A percentile compares a stretch with the other conserved stretches of the same genome.
phyloP scores from a whole-genome alignment of 2,329 filamentous ascomycete genomes.

The Xylaria polymorpha region DNA sequence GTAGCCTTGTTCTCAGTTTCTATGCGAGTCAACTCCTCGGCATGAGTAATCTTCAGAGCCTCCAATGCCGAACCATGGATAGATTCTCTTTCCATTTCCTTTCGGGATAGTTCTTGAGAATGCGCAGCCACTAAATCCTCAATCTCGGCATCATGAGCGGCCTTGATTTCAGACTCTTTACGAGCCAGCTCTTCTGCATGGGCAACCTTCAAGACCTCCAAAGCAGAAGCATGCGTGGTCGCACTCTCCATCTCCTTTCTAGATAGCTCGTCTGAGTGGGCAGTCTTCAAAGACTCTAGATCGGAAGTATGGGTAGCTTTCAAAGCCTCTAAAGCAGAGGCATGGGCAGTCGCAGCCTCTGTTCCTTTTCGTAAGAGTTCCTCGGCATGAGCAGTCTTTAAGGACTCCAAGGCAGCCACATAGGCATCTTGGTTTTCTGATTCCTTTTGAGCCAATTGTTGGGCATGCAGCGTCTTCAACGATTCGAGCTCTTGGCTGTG shows the following conservation, averaged over 20 bases:
- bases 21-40: constrained; percentile 29
- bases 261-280: not conserved
- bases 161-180: constrained; percentile 39
- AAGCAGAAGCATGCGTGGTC: constrained; percentile 37
- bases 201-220: constrained; percentile 22
- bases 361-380: constrained; percentile 34
- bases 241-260: constrained; percentile 32
- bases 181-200: constrained; percentile 30
- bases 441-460: constrained; percentile 39
- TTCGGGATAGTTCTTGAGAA: constrained; percentile 26
- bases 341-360: constrained; percentile 30
- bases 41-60: constrained; percentile 39
- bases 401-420: constrained; percentile 32
- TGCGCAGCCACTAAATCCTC: constrained; percentile 28
- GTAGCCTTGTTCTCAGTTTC: constrained; percentile 29
- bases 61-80: constrained; percentile 43
- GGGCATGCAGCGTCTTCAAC: constrained; percentile 41
- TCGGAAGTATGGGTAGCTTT: constrained; percentile 17
- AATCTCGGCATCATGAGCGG: constrained; percentile 37
- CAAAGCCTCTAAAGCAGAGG: constrained; percentile 5
- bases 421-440: constrained; percentile 39
- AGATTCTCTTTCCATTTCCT: constrained; percentile 21
- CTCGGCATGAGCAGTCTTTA: constrained; percentile 22
- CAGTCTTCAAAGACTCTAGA: not conserved
- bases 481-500: constrained; percentile 43